These are phyloP conservation scores for Heliocybe sulcata DNA, from an alignment of 1,284 basidiomycete species.

Conservation along the genomic window DNA sequence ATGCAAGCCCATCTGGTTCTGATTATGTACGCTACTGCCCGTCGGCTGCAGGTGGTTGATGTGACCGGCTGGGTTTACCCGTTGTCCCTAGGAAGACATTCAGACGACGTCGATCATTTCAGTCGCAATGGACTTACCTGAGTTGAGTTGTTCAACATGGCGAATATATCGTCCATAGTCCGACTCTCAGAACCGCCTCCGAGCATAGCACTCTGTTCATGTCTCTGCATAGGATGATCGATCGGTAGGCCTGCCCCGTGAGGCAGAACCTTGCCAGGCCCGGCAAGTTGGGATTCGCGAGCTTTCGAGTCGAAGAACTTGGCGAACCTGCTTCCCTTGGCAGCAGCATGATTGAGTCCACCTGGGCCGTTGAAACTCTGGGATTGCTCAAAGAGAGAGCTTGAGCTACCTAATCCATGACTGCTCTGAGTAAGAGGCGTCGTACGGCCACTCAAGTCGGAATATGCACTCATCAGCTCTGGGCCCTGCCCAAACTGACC, in stretches of 20 bases:
- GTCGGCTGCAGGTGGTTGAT: slow-evolving; percentile 17
- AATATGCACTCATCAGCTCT: not conserved
- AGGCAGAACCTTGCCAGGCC: slow-evolving; percentile 31
- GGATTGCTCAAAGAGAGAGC: not conserved
- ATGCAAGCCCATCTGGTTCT: slow-evolving; percentile 20
- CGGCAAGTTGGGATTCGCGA: slow-evolving; percentile 31
- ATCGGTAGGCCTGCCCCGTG: slow-evolving; percentile 16
- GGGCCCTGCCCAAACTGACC: not conserved
- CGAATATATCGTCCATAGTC: slow-evolving; percentile 69
- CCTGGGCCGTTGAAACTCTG: not conserved
- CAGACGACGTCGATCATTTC: not conserved
- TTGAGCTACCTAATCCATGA: not conserved
- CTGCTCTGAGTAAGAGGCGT: not conserved
- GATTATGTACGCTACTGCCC: slow-evolving; percentile 17
- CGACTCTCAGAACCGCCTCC: slow-evolving; percentile 38
- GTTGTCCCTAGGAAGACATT: slow-evolving; percentile 18
- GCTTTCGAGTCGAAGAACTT: slow-evolving; percentile 76
- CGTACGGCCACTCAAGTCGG: slow-evolving; percentile 3
- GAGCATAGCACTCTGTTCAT: slow-evolving; percentile 32
- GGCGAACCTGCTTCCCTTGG: slow-evolving; percentile 72
- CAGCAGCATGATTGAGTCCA: slow-evolving; percentile 30
- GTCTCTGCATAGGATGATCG: slow-evolving; percentile 31
- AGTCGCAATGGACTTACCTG: slow-evolving; percentile 34
- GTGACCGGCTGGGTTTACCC: slow-evolving; percentile 19
- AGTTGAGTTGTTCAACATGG: slow-evolving; percentile 61